Evolutionary conservation across 345 rosid genomes (phyloP), one percentile per base, ranked within the genome.

Genomic region (Garcia nutans): DNA sequence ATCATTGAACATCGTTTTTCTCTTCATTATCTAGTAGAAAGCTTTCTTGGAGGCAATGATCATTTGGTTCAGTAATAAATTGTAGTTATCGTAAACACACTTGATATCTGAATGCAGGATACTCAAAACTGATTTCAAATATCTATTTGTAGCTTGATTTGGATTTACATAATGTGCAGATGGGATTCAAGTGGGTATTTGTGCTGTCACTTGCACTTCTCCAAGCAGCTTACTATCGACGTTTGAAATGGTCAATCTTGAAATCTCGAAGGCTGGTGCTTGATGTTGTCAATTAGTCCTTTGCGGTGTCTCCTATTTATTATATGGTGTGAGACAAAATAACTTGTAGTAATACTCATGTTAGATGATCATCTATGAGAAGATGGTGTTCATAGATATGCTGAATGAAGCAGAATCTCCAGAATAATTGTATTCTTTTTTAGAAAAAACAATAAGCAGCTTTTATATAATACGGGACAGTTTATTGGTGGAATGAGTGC

Each of bases 161-260:
- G 20, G 20, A 15, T 54, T 54, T 54, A 47, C 8, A 17, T 17
- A 5, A 54, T 15, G 58, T 82, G 87, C 92, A 96, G 99, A 96
- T 96, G 99, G 99, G 99, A 70, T 96, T 93, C 81, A 96, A 96
- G 78, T 93, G 99, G 99, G 93, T 96, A 79, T 93, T 93, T 71
- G 85, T 96, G 76, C 88, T 96, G 41, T 93, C 98, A 44, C 66
- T 96, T 76, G 99, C 98, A 8, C 78, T 96, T 58, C 97, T 96
- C 80, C 99, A 93, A 85, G 98, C 97, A 67, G 97, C 79, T 13
- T 96, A 93, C 64, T 92, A 93, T 82, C 85, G 98, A 80, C 91
- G 99, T 49, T 74, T 93, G 89, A 96, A 68, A 88, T 93, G 98
- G 99, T 93, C 98, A 0, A 86, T 93, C 65, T 78, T 92, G 59